Evolutionary conservation across 352 stramenopile genomes (phyloP), one percentile per base, ranked within the genome.

Genomic region (Phytophthora lateralis): DNA sequence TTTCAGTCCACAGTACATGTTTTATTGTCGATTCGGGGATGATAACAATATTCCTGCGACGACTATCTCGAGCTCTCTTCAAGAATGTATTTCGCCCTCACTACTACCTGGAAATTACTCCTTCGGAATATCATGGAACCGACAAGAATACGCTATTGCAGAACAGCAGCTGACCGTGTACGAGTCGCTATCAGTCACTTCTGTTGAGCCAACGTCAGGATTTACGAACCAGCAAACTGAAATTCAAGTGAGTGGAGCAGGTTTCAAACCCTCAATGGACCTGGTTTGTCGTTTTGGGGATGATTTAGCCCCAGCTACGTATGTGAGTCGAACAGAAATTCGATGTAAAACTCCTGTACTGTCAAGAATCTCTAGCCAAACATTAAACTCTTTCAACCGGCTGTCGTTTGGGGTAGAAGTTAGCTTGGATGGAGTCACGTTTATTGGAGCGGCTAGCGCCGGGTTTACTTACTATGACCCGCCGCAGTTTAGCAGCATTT

Each of bases 81-180:
- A 71, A 32, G 73, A 82, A 51, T 82, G 70, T n/a, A 27, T 50
- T 9, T 43, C 56, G 0, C 71, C 76, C 7, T 6, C 29, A 6
- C 47, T 81, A 8, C 3, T 26, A 26, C 68, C 55, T 15, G 70
- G 70, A 26, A 77, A 67, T 35, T 55, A 77, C 26, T 66, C 61
- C 3, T 60, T 85, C 55, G 58, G 45, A 21, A 35, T 85, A 34
- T 65, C 64, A 10, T 80, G 76, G 73, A 82, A 82, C 20, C 29
- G 37, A 7, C 63, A 85, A 58, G 67, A 82, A 46, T 60, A 54
- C 8, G 35, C 37, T 2, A 15, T 48, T 12, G 63, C 57, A 15
- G 2, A 4, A 21, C 39, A 42, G 0, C 6, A 8, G 11, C 29
- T 85, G 9, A 29, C 14, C 2, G 65, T 72, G 5, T 59, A 71